Evolutionary conservation across 192 early-diverging fungal species (phyloP), one percentile per base, ranked within the genome.

Genomic region (Pilobolus umbonatus): DNA sequence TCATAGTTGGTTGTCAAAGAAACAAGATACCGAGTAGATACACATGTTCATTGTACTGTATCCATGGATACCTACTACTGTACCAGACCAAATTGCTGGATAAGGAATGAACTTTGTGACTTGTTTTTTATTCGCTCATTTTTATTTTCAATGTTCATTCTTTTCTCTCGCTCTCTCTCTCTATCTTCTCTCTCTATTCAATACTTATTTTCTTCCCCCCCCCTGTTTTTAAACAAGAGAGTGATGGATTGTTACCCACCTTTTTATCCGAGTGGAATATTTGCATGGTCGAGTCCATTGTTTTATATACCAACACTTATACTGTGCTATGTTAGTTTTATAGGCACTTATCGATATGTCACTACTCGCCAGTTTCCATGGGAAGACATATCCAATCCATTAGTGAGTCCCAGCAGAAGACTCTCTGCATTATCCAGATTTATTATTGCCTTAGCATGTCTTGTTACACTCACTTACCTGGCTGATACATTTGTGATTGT

Each of bases 381-480:
- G 28, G n/a, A 32, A 53, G 38, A 44, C 28, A 9, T 30, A 7
- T 32, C 21, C 11, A 38, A 47, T n/a, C 44, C 34, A 39, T 30
- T 34, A 40, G 3, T 51, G 11, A 25, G 24, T 19, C 48, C 56
- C 14, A 54, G 17, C 30, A n/a, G 57, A 42, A 60, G 35, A 44
- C 15, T 60, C 14, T 36, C 62, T 10, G 29, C 63, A n/a, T 39
- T 79, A 4, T 52, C 62, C 32, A 49, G 50, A 39, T 29, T 56
- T 30, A 66, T 79, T 22, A 32, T 73, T 7, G 24, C 38, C 1
- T 38, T 75, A 22, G 62, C 64, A 17, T 35, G 72, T 7, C 12
- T 67, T 3, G 61, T 79, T 5, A 56, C 53, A 2, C 1, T 68
- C 30, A 69, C 63, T 28, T 73, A 69, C 50, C 12, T 76, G 1